These are phyloP conservation scores for Penicillium verrucosum DNA, from an alignment of 2,329 filamentous ascomycete species.

Conservation along the genomic window DNA sequence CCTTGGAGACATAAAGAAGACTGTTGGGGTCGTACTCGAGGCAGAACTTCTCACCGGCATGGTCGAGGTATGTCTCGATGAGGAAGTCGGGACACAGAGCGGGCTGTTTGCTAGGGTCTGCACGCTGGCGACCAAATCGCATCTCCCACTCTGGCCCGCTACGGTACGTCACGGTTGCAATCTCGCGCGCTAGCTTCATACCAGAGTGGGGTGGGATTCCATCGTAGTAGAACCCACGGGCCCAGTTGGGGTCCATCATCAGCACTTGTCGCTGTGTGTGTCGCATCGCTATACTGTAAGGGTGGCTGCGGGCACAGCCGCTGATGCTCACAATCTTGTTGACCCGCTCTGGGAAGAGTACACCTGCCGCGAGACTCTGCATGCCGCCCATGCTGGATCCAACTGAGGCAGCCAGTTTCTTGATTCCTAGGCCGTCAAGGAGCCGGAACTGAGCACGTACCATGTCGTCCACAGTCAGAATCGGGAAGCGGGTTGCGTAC, in stretches of 20 bases:
- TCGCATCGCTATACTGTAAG: conserved; percentile 97
- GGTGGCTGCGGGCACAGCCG: conserved; percentile 89
- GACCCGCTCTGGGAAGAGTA: conserved; percentile 77
- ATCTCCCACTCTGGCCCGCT: conserved; percentile 97
- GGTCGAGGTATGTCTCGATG: conserved; percentile 96
- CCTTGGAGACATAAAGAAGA: conserved; percentile 92
- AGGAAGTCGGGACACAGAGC: conserved; percentile 96
- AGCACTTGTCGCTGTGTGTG: conserved; percentile 96
- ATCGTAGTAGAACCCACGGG: conserved; percentile 89
- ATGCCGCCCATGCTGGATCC: conserved; percentile 98
- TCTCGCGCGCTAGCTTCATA: conserved; percentile 97
- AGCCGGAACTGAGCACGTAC: conserved; percentile 91
- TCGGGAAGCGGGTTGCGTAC: conserved; percentile 93
- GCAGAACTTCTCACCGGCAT: conserved; percentile 97
- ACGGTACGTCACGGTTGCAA: conserved; percentile 95
- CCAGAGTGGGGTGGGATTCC: conserved; percentile 85
- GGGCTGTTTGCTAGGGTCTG: conserved; percentile 80
- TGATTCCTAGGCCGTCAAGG: conserved; percentile 72
- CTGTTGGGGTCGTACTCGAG: conserved; percentile 96
- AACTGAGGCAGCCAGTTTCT: conserved; percentile 83
- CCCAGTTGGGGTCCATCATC: conserved; percentile 99
- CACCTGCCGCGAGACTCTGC: conserved; percentile 86
- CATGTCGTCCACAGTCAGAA: conserved; percentile 96
- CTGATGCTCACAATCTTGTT: conserved; percentile 82
- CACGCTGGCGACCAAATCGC: conserved; percentile 81